Evolutionary conservation across 2,329 filamentous ascomycete genomes (phyloP), one percentile per base, ranked within the genome.

Genomic region (Nigrospora sphaerica): DNA sequence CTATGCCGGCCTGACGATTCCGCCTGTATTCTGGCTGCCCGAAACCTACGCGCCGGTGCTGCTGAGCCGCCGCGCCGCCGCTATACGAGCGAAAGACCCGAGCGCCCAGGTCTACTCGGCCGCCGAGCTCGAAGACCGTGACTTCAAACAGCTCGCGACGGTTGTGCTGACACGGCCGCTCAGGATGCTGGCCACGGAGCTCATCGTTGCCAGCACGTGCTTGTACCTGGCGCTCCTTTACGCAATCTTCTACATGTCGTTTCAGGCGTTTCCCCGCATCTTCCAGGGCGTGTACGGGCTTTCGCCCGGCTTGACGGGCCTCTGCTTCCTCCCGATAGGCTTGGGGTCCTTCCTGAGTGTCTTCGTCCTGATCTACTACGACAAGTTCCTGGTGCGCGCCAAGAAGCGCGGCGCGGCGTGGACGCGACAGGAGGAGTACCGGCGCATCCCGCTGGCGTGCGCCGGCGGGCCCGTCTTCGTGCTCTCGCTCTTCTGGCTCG

Each of bases 191-290:
- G 39, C 77, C 43, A 82, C 76, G 38, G 88, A 93, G 59, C 81
- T 84, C 42, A 85, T 92, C 42, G 85, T 92, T 9, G 71, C 82
- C 19, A 83, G 81, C 42, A 80, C 77, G 1, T 88, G 83, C 61
- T 59, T 79, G 57, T 91, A 89, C 62, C 71, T 90, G 12, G 81
- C 86, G 32, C 70, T 91, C 28, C 75, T 81, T 32, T 91, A 89
- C 58, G 76, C 70, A 42, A 76, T 78, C 53, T 78, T 78, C 57
- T 78, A 79, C 71, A 86, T 91, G 66, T 88, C 81, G 58, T 88
- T 92, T 55, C 81, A 88, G 61, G 83, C 85, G 3, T 91, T 84
- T 60, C 82, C 82, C 2, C 72, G 83, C 49, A 85, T 89, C 52
- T 91, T 88, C 62, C 68, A 76, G 51, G 59, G 66, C 19, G 59